Base-by-base conservation (phyloP, 2,329 filamentous ascomycete genomes). In the Dothiorella sarmentorum region DNA sequence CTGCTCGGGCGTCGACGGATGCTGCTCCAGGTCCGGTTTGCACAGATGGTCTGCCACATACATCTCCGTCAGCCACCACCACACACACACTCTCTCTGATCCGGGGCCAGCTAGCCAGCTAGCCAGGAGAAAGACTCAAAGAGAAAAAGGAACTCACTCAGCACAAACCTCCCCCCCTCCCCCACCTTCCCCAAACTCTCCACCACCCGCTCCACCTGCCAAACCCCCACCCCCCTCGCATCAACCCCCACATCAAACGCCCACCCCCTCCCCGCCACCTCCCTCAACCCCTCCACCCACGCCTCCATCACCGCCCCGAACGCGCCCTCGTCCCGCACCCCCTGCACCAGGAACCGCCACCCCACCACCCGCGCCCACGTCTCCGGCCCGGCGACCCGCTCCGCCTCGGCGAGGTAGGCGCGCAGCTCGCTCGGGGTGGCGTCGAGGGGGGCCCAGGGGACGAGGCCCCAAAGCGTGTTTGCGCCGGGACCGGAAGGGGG, bases 201-300 rank as follows among this genome's bases (percentile, higher is more conserved):
- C 2, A 64, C 67, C 10, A 74, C 70, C 1, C 63, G 61, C 40
- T 75, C 71, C 27, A 79, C 58, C 60, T 74, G 90, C 76, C 82
- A 84, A 60, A 86, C 79, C 4, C 91, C 92, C 26, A 88, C 84
- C n/a, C 84, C 80, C 69, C 90, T 84, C 66, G 89, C 85, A 77
- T 97, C 91, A 11, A 96, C 83, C 0, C 90, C 91, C 0, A 96
- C 76, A 70, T 97, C 93, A 70, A 97, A 96, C 1, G 83, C 81
- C 66, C 87, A 82, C 0, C 84, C 83, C 61, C 78, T 79, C 55
- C 78, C 78, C 4, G 85, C 92, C 70, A 97, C 96, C 1, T 83
- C 81, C 65, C 87, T 82, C 0, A 84, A 82, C 61, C 78, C 78
- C 56, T 78, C 79, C 3, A 85, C 80, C 68, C 92, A 91, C 7